Conservation (phyloP, 2,329 filamentous ascomycete species). For the Chaetomiaceae sp. region DNA sequence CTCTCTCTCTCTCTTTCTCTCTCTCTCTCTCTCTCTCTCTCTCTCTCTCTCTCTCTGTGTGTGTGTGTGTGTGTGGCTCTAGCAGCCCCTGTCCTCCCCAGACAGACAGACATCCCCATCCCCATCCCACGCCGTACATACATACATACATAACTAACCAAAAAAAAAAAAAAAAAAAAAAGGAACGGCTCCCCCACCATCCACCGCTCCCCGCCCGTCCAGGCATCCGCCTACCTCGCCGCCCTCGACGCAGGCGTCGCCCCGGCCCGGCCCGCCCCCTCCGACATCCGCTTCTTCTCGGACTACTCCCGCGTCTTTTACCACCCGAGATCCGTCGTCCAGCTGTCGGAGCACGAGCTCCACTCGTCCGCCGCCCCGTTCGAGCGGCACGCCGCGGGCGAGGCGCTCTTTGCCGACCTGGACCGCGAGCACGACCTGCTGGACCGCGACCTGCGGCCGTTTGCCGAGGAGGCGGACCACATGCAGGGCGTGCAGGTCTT, state of each 20-base stretch:
- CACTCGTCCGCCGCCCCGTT: constrained; percentile 51
- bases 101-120: no score
- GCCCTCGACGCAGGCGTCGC: constrained; percentile 68
- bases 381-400: constrained; percentile 68
- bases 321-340: constrained; percentile 81
- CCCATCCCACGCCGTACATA: no score
- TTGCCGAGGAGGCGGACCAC: constrained; percentile 89
- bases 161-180: no score
- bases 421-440: constrained; percentile 81
- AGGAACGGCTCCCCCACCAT: constrained; percentile 66
- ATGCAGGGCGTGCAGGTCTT: constrained; percentile 83
- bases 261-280: constrained; percentile 58
- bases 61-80: no score
- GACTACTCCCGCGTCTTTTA: constrained; percentile 93
- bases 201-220: constrained; percentile 64
- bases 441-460: constrained; percentile 83
- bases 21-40: not conserved
- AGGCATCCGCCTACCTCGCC: constrained; percentile 70
- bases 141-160: no score
- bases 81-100: no score
- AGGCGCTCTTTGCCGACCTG: constrained; percentile 67
- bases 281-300: constrained; percentile 88
- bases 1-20: not conserved
- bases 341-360: constrained; percentile 76
- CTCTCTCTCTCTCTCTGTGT: no score